These are phyloP conservation scores for Vicia sativa DNA, from an alignment of 306 rosid species.

Conservation along the genomic window DNA sequence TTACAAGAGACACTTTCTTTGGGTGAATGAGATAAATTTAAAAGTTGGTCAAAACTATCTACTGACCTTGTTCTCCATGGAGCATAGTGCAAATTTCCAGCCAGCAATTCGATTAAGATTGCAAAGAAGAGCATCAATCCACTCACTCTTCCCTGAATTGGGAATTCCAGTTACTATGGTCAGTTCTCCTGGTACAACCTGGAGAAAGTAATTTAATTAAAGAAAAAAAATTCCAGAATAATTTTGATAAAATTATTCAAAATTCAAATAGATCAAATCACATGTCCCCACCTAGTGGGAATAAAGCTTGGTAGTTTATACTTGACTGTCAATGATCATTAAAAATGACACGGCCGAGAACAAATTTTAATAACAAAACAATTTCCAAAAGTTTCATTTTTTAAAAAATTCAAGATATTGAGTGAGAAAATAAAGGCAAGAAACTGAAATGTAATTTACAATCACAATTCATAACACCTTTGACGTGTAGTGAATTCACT, in stretches of 20 bases:
- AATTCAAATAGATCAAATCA: slow-evolving; percentile 24
- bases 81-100: slow-evolving; percentile 94
- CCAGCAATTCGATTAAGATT: slow-evolving; percentile 66
- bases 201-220: slow-evolving; percentile 37
- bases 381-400: not conserved
- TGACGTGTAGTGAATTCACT: not conserved
- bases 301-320: slow-evolving; percentile 11
- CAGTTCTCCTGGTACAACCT: slow-evolving; percentile 96
- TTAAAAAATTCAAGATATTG: not conserved
- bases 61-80: slow-evolving; percentile 91
- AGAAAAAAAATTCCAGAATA: slow-evolving; percentile 30
- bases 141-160: slow-evolving; percentile 98
- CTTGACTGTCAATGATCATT: slow-evolving; percentile 7
- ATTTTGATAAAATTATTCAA: not conserved
- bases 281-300: not conserved
- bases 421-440: not conserved
- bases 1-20: slow-evolving; percentile 1
- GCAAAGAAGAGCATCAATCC: slow-evolving; percentile 98
- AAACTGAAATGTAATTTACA: not conserved
- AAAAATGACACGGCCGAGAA: slow-evolving; percentile 3
- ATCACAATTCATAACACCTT: too few relatives aligned
- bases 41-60: slow-evolving; percentile 39
- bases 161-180: slow-evolving; percentile 95
- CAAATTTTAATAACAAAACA: not conserved
- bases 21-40: slow-evolving; percentile 7